Conservation (phyloP, 352 stramenopile species). For the Pythium phragmiticola region DNA sequence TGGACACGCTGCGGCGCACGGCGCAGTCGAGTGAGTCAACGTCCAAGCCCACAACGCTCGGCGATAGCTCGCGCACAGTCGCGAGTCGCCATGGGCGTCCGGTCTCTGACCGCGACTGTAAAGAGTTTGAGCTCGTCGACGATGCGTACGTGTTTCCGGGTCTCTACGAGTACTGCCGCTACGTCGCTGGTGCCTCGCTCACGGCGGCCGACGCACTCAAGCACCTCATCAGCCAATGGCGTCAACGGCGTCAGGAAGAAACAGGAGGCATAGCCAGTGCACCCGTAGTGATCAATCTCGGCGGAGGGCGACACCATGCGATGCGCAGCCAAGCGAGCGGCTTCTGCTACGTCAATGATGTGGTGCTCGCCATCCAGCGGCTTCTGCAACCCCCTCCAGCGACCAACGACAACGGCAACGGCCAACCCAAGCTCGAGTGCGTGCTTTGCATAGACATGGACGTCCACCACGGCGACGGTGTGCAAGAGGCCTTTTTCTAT, state of each 20-base stretch:
- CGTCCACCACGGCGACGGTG: slow-evolving; percentile 61
- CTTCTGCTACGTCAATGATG: slow-evolving; percentile 77
- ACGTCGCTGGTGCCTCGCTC: slow-evolving; percentile 53
- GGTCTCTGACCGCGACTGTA: slow-evolving; percentile 16
- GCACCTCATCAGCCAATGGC: slow-evolving; percentile 29
- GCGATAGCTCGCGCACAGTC: neutral
- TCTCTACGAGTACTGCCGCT: slow-evolving; percentile 61
- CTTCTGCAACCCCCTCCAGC: slow-evolving; percentile 18
- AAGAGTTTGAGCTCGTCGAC: slow-evolving; percentile 59
- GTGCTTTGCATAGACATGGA: slow-evolving; percentile 62
- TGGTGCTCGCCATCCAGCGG: slow-evolving; percentile 48
- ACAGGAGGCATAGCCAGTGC: slow-evolving; percentile 2
- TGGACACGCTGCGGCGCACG: slow-evolving; percentile 30
- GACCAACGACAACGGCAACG: neutral
- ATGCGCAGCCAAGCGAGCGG: slow-evolving; percentile 54
- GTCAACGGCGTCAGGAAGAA: neutral
- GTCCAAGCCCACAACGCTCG: neutral
- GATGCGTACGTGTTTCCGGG: slow-evolving; percentile 51
- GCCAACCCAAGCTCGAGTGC: slow-evolving; percentile 11
- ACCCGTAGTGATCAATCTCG: slow-evolving; percentile 46
- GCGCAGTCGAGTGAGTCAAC: neutral
- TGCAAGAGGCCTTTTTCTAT: slow-evolving; percentile 59
- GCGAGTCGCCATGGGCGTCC: slow-evolving; percentile 7
- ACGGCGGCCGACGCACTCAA: slow-evolving; percentile 54
- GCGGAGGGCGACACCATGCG: slow-evolving; percentile 63